phyloP scores from a whole-genome alignment of 495 filamentous ascomycete species.

The Daldinia vernicosa region DNA sequence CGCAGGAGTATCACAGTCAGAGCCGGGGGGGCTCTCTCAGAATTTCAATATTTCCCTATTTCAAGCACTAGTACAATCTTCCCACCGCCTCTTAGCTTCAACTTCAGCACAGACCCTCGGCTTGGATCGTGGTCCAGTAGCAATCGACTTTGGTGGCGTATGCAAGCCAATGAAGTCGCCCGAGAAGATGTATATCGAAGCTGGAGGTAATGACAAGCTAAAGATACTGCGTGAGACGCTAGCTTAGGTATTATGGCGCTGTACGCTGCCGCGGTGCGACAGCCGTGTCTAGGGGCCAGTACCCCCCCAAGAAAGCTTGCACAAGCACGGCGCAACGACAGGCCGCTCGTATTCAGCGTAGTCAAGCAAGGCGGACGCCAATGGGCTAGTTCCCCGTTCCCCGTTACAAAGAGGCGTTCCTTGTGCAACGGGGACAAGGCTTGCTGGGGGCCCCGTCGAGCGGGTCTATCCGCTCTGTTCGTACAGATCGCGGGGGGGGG shows the following conservation, averaged over 20 bases:
- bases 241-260: conserved; percentile 46
- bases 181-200: conserved; percentile 40
- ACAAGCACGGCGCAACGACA: conserved; percentile 42
- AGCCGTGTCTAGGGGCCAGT: conserved; percentile 43
- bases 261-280: conserved; percentile 50
- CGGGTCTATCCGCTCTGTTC: conserved; percentile 44
- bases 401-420: conserved; percentile 53
- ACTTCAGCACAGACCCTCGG: conserved; percentile 38
- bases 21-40: conserved; percentile 19
- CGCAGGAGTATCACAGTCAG: conserved; percentile 40
- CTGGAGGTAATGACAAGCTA: conserved; percentile 38
- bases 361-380: conserved; percentile 49
- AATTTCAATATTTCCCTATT: conserved; percentile 38
- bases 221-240: conserved; percentile 47
- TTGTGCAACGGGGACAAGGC: conserved; percentile 53
- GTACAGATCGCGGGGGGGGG: conserved; percentile 48
- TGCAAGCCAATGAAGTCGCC: conserved; percentile 43
- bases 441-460: conserved; percentile 39
- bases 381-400: conserved; percentile 52
- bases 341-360: conserved; percentile 48
- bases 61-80: conserved; percentile 30
- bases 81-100: conserved; percentile 40
- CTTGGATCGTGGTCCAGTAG: conserved; percentile 43
- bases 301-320: conserved; percentile 39
- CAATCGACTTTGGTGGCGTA: conserved; percentile 29